Evolutionary conservation across 1,139 yeast genomes (phyloP), one percentile per base, ranked within the genome.

Genomic region (Lodderomyces oxycetoniae): DNA sequence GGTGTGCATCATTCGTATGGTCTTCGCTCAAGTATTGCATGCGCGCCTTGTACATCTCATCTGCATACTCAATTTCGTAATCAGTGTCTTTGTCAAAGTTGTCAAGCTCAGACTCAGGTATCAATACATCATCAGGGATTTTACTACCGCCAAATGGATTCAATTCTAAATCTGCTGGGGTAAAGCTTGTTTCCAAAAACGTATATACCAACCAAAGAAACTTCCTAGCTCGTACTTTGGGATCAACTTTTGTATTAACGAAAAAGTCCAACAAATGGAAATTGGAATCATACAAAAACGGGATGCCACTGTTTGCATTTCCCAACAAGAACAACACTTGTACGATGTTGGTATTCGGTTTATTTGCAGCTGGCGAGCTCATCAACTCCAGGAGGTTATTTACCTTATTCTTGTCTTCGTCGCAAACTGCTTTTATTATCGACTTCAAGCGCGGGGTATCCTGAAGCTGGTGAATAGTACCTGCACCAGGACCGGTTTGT

Each of bases 391-490:
- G 31, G 20, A 35, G 35, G 63, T 31, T 67, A 5, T 11, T 13
- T 59, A 35, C 57, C 54, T 36, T 55, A 6, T 51, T 77, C 12
- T 69, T 65, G 5, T 76, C 62, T 11, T 69, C 68, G 6, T 78
- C 69, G 44, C 86, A 77, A 1, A 74, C 75, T 0, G 95, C 93
- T 57, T 89, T 89, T 45, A 91, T 60, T 15, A 91, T 89, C 0
- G 94, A 81, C 55, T 91, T 91, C 43, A 91, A 70, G 37, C 97
- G 66, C 5, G 97, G 97, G 0, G 97, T 93, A 55, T 91, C 98
- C 58, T 91, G 97, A 28, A 91, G 65, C 37, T 88, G 93, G 53
- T 84, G 86, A 32, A 79, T 69, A 7, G 61, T 58, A 0, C 68
- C 71, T 29, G 66, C 55, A 34, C 60, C 60, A 9, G 82, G 75